A percentile compares a stretch with the other conserved stretches of the same genome.
Conservation (phyloP, 139 green algal genomes). For the Micractinium conductrix region DNA sequence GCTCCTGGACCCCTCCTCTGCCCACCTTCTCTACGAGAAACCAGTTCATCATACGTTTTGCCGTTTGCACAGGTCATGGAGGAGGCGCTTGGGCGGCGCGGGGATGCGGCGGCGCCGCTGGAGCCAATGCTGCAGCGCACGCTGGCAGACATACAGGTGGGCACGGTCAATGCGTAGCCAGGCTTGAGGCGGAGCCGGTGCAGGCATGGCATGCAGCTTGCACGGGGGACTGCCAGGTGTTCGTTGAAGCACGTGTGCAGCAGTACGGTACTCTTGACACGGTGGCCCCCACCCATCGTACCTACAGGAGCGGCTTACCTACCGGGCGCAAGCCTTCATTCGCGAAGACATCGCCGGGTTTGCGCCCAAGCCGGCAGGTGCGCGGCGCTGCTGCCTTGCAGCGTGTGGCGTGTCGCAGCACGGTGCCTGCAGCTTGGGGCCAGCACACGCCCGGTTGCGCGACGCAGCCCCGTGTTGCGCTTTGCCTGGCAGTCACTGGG, state of each 20-base stretch:
- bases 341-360: conserved; percentile 82
- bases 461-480: too few relatives aligned
- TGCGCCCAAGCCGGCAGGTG: conserved; percentile 56
- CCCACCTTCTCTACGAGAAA: neutral
- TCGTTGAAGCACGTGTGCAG: too few relatives aligned
- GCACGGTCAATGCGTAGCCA: neutral
- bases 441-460: too few relatives aligned
- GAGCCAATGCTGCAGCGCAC: conserved; percentile 76
- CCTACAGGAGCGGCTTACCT: conserved; percentile 89
- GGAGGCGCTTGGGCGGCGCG: conserved; percentile 71
- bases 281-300: too few relatives aligned
- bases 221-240: conserved; percentile 53
- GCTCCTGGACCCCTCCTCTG: neutral
- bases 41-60: neutral
- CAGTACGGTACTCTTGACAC: too few relatives aligned
- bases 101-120: conserved; percentile 73
- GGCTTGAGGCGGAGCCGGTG: neutral
- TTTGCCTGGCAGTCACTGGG: too few relatives aligned
- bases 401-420: too few relatives aligned
- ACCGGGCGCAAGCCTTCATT: conserved; percentile 86
- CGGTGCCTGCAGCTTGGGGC: too few relatives aligned
- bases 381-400: too few relatives aligned
- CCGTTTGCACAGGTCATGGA: conserved; percentile 73
- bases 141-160: conserved; percentile 91
- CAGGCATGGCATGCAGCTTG: neutral